A percentile compares a stretch with the other conserved stretches of the same genome.
These are phyloP conservation scores for Drechslerella dactyloides DNA, from an alignment of 2,329 filamentous ascomycete genomes.

Conservation along the genomic window DNA sequence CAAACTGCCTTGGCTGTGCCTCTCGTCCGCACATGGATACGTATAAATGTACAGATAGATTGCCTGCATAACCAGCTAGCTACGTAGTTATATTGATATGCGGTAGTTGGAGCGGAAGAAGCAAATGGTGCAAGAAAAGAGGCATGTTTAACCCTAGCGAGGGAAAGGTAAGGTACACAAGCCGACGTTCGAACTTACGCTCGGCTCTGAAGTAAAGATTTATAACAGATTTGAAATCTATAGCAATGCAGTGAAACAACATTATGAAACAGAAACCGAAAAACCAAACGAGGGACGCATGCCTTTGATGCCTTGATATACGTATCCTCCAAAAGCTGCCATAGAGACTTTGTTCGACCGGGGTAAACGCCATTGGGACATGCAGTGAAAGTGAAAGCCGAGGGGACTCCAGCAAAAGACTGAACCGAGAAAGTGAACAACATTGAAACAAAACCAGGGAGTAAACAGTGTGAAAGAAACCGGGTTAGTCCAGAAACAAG, in stretches of 20 bases:
- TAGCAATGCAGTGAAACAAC: conserved; percentile 6
- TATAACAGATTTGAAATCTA: conserved; percentile 19
- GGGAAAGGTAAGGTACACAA: conserved; percentile 7
- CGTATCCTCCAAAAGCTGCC: conserved; percentile 16
- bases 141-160: not conserved
- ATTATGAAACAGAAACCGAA: not conserved
- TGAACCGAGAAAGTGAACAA: conserved; percentile 13
- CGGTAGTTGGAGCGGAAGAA: too few species aligned
- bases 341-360: conserved; percentile 24
- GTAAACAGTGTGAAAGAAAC: conserved; percentile 13
- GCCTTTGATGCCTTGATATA: conserved; percentile 12
- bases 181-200: not conserved
- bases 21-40: conserved; percentile 22
- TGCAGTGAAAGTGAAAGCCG: conserved; percentile 40
- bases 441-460: conserved; percentile 5
- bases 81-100: not conserved
- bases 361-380: conserved; percentile 44
- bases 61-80: not conserved
- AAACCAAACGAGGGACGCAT: conserved; percentile 3
- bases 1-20: conserved; percentile 23
- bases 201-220: not conserved
- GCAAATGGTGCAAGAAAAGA: too few species aligned
- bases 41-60: conserved; percentile 8
- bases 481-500: conserved; percentile 29
- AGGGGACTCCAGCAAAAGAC: conserved; percentile 30